Evolutionary conservation across 345 rosid species (phyloP), one percentile per base, ranked within the genome.

Genomic region (Capsella bursapastoris): DNA sequence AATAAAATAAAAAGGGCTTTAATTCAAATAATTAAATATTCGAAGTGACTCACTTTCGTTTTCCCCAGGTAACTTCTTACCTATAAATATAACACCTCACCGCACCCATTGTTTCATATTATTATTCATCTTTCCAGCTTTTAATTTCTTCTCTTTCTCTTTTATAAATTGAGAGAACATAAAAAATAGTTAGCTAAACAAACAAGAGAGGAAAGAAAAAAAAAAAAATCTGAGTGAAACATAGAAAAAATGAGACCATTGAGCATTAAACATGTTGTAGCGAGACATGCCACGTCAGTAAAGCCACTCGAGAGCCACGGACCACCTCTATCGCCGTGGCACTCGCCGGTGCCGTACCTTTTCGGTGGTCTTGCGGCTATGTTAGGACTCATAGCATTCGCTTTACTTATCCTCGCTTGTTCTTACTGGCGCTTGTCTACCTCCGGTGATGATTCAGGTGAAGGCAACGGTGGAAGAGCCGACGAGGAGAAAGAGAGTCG

Each of bases 321-420:
- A 83, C 47, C 66, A 6, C 87, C 75, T 6, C 81, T 45, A 28
- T 86, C 90, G 1, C 83, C 89, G 6, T 86, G 89, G 92, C 90
- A 87, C 79, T 90, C 96, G 18, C 96, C 96, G 4, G 96, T 90
- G 22, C 92, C 92, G 0, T 90, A 87, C 73, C 79, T 90, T 34
- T 90, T 90, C 48, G 96, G 96, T 1, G 92, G 92, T 5, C 80
- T 90, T 14, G 92, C 89, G 0, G 90, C 90, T 32, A 90, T 86
- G 92, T 68, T 90, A 35, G 90, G 90, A 10, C 75, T 89, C 59
- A 89, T 89, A 28, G 89, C 96, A 16, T 86, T 87, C 15, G 88
- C 96, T 38, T 81, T 89, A 28, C 70, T 89, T 45, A 86, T 89
- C 53, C 84, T 89, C 8, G 96, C 88, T 1, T 89, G 92, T 66